These are phyloP conservation scores for Vickermania spadyakhi DNA, from an alignment of 208 protist species.

Conservation along the genomic window DNA sequence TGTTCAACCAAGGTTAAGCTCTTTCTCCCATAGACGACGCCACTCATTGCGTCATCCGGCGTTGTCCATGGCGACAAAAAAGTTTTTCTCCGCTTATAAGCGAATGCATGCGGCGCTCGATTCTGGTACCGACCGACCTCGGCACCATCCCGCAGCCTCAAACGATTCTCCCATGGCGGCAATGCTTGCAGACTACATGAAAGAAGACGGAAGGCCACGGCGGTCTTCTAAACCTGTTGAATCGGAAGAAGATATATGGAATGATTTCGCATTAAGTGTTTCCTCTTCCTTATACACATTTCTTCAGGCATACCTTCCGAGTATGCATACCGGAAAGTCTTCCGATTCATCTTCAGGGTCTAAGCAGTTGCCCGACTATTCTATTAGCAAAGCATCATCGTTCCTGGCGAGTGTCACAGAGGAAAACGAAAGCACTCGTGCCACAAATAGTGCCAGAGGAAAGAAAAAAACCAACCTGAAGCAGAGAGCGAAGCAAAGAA, in stretches of 20 bases:
- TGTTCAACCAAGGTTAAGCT: constrained; percentile 51
- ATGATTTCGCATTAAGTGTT: constrained; percentile 15
- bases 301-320: constrained; percentile 6
- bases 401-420: background rate
- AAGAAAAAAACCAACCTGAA: background rate
- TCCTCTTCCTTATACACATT: constrained; percentile 11
- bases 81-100: constrained; percentile 38
- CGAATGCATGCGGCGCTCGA: constrained; percentile 6
- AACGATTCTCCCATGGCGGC: background rate
- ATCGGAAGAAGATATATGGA: constrained; percentile 9
- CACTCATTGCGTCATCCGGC: constrained; percentile 77
- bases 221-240: constrained; percentile 1
- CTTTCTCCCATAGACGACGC: constrained; percentile 51
- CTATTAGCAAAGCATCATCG: background rate
- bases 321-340: background rate
- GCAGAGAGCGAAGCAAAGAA: background rate
- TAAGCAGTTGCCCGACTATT: background rate
- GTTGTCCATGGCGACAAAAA: constrained; percentile 64
- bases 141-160: background rate
- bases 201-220: background rate
- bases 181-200: constrained; percentile 1
- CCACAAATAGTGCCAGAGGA: background rate
- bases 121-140: background rate
- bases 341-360: background rate
- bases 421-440: background rate